Evolutionary conservation across 1,284 basidiomycete species (phyloP), one percentile per base, ranked within the genome.

Genomic region (Rhodotorula sp.): DNA sequence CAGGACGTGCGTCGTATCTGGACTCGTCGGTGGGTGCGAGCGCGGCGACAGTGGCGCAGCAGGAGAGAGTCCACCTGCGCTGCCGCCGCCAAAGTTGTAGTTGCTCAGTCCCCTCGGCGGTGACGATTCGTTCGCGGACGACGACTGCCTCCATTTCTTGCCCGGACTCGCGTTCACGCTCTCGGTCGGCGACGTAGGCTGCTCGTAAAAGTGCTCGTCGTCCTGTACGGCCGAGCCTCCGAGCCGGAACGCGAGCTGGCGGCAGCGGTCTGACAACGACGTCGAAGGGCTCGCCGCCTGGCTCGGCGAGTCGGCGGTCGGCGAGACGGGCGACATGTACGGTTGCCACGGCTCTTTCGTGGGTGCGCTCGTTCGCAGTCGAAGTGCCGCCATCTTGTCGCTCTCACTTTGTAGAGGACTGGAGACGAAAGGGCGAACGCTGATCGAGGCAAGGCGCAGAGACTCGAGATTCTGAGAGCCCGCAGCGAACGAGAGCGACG

Each of bases 231-330:
- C 71, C 23, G 55, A 62, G 21, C 54, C 49, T 23, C 71, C 71
- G n/a, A 69, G 47, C 12, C 52, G 59, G 38, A n/a, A 50, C 5
- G 71, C 67, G 58, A 72, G 68, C 2, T 23, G 16, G 21, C 67
- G 67, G 28, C 71, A 72, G 28, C 67, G 64, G 8, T 52, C 50
- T 3, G 60, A 58, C 54, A 69, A 67, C 64, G 64, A 60, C 10
- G 23, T 18, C 34, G 49, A 52, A 23, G 34, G 31, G 19, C 43
- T 43, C 43, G 19, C 12, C 45, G 60, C 16, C 5, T 52, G 23
- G 2, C 18, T 6, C 12, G 47, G 7, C 23, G 59, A 34, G 38
- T 43, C 38, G 38, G 38, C 38, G 14, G 60, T 23, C 12, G 59
- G 60, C 52, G 49, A 60, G 15, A 54, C 18, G 38, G 66, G 60